These are phyloP conservation scores for Quillaja saponaria DNA, from an alignment of 306 rosid species.

Conservation along the genomic window DNA sequence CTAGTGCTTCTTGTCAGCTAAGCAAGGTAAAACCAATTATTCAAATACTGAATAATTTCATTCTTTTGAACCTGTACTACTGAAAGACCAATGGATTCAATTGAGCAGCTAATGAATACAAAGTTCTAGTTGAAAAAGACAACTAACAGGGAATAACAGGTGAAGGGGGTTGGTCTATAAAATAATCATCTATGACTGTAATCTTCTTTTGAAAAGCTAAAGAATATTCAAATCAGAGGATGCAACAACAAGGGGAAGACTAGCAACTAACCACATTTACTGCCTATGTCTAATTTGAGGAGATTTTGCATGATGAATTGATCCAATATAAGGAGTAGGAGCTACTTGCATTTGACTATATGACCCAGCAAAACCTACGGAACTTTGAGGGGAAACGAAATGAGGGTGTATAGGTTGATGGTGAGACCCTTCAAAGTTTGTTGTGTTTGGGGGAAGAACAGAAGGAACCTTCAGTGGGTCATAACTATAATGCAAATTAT, in stretches of 20 bases:
- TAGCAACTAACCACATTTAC: conserved; percentile 4
- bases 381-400: conserved; percentile 11
- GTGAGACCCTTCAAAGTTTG: conserved; percentile 14
- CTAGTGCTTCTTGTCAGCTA: neutral
- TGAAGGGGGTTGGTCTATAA: conserved; percentile 1
- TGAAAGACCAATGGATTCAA: conserved; percentile 3
- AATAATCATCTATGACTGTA: conserved; percentile 7
- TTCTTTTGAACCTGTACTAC: conserved; percentile 2
- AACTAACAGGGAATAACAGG: conserved; percentile 1
- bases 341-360: conserved; percentile 19
- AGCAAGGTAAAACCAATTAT: neutral
- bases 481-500: conserved; percentile 8
- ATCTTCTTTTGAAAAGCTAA: conserved; percentile 11
- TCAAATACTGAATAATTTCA: too few relatives aligned
- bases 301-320: conserved; percentile 21
- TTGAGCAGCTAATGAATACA: too few relatives aligned
- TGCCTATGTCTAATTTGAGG: conserved; percentile 7
- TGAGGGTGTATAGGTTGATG: conserved; percentile 8
- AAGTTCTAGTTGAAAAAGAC: neutral
- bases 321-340: conserved; percentile 16
- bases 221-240: neutral
- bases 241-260: conserved; percentile 5
- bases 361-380: neutral
- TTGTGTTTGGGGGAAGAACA: conserved; percentile 9
- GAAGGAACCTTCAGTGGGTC: conserved; percentile 26